Evolutionary conservation across 495 filamentous ascomycete species (phyloP).

Genomic region (Penicillium lagena): DNA sequence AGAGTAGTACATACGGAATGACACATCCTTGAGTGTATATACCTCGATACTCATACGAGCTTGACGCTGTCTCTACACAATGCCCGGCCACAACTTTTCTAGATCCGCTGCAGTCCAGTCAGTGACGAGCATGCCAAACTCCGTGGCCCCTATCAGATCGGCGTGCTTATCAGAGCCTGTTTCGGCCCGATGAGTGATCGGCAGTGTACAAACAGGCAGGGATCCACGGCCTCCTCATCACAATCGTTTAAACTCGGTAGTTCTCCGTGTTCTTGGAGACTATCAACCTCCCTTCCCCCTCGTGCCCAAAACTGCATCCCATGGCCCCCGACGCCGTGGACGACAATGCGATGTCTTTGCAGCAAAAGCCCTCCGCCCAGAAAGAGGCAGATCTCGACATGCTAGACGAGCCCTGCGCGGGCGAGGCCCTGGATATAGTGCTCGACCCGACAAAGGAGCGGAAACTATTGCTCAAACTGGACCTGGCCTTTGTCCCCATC

Average conservation of each 20-base stretch:
- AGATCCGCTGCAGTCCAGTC: constrained; percentile 28
- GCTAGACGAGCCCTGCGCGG: constrained; percentile 4
- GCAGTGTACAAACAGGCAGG: constrained; percentile 3
- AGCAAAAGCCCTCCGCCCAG: constrained; percentile 8
- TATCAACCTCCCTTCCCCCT: background rate
- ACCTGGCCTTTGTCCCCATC: constrained; percentile 36
- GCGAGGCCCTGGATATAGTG: constrained; percentile 16
- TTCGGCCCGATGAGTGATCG: background rate
- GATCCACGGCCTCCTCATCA: background rate
- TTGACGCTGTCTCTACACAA: background rate
- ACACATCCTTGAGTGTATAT: constrained; percentile 2
- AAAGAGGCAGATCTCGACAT: constrained; percentile 6
- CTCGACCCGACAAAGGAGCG: constrained; percentile 27
- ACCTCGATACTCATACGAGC: background rate
- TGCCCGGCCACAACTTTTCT: constrained; percentile 4
- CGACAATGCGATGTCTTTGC: constrained; percentile 2
- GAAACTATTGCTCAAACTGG: constrained; percentile 37
- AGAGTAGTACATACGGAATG: background rate
- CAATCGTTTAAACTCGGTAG: too few relatives aligned
- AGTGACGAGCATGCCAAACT: constrained; percentile 47
- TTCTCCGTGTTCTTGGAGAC: background rate
- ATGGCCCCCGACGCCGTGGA: background rate
- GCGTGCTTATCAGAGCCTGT: constrained; percentile 2
- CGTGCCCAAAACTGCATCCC: background rate
- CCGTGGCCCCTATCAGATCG: background rate